These are phyloP conservation scores for Capsicum chinense DNA, from an alignment of 257 asterid species.

Conservation along the genomic window DNA sequence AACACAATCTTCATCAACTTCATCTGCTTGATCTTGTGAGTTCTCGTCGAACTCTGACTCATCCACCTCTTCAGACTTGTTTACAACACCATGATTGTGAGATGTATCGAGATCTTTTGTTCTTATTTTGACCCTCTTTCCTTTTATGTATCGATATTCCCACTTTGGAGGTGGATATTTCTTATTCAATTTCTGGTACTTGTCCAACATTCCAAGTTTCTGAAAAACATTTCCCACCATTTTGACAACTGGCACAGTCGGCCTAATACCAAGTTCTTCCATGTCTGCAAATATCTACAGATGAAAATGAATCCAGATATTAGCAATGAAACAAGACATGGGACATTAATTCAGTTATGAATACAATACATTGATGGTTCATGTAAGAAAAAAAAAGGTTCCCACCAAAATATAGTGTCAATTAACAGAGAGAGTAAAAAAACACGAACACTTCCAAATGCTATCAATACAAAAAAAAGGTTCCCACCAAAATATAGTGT, in stretches of 20 bases:
- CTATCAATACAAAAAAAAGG: neutral
- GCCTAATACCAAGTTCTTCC: constrained; percentile 91
- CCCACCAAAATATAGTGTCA: neutral
- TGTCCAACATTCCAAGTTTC: constrained; percentile 80
- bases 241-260: constrained; percentile 58
- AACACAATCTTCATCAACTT: constrained; percentile 31
- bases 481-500: no score
- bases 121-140: constrained; percentile 76
- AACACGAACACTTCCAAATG: neutral
- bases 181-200: constrained; percentile 61
- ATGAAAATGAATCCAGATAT: constrained; percentile 1
- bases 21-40: constrained; percentile 39
- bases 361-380: constrained; percentile 1
- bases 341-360: neutral
- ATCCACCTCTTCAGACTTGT: constrained; percentile 36
- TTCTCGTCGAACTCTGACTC: constrained; percentile 34
- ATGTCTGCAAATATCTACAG: constrained; percentile 87
- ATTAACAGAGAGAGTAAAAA: neutral
- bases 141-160: constrained; percentile 78
- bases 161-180: constrained; percentile 87
- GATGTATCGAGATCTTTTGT: constrained; percentile 40
- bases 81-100: constrained; percentile 23
- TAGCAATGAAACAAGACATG: neutral
- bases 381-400: neutral
- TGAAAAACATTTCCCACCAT: constrained; percentile 80